A percentile compares a stretch with the other conserved stretches of the same genome.
Evolutionary conservation across 768 basidiomycete genomes (phyloP).

Genomic region (Russula brevipes): DNA sequence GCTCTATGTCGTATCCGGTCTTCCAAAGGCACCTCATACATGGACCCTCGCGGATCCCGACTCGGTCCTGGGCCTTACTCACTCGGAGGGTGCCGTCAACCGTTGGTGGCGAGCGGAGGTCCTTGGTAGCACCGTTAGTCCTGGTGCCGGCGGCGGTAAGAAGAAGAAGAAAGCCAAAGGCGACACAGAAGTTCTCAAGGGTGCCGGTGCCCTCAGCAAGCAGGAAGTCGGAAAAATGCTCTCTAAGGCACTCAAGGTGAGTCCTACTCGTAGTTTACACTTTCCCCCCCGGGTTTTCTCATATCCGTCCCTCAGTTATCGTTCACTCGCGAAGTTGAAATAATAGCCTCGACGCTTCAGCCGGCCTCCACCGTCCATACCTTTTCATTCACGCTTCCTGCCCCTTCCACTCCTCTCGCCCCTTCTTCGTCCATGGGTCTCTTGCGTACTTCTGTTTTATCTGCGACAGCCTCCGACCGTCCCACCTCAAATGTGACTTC

Average conservation of each 20-base stretch:
- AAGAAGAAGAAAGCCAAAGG: slow-evolving; percentile 65
- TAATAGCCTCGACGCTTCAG: slow-evolving; percentile 91
- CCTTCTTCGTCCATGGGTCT: slow-evolving; percentile 68
- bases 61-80: slow-evolving; percentile 73
- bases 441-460: slow-evolving; percentile 70
- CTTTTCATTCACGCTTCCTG: slow-evolving; percentile 83
- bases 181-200: slow-evolving; percentile 61
- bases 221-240: slow-evolving; percentile 88
- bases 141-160: slow-evolving; percentile 68
- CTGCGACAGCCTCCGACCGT: slow-evolving; percentile 39
- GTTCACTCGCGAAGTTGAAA: slow-evolving; percentile 87
- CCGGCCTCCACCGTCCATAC: slow-evolving; percentile 90
- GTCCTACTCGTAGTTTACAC: slow-evolving; percentile 14
- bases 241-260: slow-evolving; percentile 84
- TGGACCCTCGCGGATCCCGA: slow-evolving; percentile 88
- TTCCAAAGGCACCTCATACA: slow-evolving; percentile 83
- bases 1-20: slow-evolving; percentile 81
- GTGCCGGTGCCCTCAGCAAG: slow-evolving; percentile 75
- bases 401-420: slow-evolving; percentile 68
- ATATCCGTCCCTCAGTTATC: slow-evolving; percentile 52
- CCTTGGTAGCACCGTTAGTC: slow-evolving; percentile 80
- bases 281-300: neutral
- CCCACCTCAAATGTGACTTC: slow-evolving; percentile 63
- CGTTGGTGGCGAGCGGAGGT: slow-evolving; percentile 92
- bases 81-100: slow-evolving; percentile 78